These are phyloP conservation scores for Colletotrichum horii DNA, from an alignment of 2,329 filamentous ascomycete species.

Conservation along the genomic window DNA sequence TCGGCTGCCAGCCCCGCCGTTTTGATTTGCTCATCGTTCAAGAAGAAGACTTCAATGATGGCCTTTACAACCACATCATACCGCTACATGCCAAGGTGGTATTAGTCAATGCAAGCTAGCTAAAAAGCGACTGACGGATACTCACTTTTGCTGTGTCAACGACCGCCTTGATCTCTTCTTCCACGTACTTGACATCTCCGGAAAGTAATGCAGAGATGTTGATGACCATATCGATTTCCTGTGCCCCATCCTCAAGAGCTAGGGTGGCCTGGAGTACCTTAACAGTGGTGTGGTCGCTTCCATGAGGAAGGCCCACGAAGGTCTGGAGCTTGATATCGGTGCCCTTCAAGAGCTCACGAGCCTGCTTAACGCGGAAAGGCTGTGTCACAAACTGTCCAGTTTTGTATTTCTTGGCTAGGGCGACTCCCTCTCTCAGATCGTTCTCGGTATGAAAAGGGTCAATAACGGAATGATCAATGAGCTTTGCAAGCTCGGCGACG, in stretches of 20 bases:
- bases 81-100: background rate
- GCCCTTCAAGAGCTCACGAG: constrained; percentile 49
- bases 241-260: constrained; percentile 51
- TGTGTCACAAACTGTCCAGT: constrained; percentile 64
- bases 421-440: constrained; percentile 54
- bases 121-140: constrained; percentile 27
- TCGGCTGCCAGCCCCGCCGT: constrained; percentile 61
- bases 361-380: constrained; percentile 57
- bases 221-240: constrained; percentile 66
- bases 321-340: constrained; percentile 57
- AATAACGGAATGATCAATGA: constrained; percentile 66
- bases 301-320: constrained; percentile 66
- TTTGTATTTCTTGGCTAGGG: constrained; percentile 51
- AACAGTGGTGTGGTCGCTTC: constrained; percentile 56
- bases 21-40: constrained; percentile 53
- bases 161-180: constrained; percentile 53
- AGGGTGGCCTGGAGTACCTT: constrained; percentile 59
- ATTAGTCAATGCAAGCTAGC: background rate
- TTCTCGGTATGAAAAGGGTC: constrained; percentile 66
- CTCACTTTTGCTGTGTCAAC: constrained; percentile 50
- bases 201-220: constrained; percentile 64
- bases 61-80: constrained; percentile 50
- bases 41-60: constrained; percentile 67
- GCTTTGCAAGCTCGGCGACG: constrained; percentile 52
- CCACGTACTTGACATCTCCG: constrained; percentile 63